Conservation (phyloP, 2,329 filamentous ascomycete genomes). For the Fusarium mangiferae region DNA sequence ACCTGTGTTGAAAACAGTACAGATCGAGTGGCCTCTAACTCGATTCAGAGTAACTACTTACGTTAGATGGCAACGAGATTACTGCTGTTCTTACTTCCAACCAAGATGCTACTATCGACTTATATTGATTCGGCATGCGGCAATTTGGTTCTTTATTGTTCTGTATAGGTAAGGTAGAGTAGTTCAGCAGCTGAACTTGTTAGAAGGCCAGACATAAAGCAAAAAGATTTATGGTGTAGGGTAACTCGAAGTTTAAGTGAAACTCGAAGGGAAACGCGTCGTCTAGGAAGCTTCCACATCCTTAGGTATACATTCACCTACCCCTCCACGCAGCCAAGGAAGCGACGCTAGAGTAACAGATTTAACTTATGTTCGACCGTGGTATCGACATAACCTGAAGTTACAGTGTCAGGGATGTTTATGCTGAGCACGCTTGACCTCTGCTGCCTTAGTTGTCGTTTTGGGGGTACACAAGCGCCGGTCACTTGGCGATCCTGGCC, state of each 20-base stretch:
- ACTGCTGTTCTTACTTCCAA: neutral
- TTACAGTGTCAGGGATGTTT: neutral
- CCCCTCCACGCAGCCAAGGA: neutral
- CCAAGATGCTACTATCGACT: neutral
- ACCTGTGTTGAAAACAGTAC: neutral
- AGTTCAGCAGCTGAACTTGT: neutral
- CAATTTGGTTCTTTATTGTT: neutral
- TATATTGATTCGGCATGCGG: too few species aligned
- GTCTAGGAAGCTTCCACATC: neutral
- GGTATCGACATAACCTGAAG: neutral
- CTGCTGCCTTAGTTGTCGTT: neutral
- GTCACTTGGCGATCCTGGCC: neutral
- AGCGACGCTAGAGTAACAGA: neutral
- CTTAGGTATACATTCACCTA: neutral
- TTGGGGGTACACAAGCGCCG: neutral
- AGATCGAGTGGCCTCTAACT: neutral
- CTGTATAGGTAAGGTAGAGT: neutral
- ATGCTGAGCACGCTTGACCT: neutral
- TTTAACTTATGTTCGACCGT: neutral
- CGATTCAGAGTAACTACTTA: neutral
- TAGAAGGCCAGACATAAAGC: neutral
- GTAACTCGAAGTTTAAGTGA: neutral
- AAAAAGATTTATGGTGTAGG: neutral
- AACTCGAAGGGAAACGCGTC: neutral
- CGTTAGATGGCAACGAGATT: neutral